Evolutionary conservation across 108 stramenopile species (phyloP).

Genomic region (Cyclotella baltica): DNA sequence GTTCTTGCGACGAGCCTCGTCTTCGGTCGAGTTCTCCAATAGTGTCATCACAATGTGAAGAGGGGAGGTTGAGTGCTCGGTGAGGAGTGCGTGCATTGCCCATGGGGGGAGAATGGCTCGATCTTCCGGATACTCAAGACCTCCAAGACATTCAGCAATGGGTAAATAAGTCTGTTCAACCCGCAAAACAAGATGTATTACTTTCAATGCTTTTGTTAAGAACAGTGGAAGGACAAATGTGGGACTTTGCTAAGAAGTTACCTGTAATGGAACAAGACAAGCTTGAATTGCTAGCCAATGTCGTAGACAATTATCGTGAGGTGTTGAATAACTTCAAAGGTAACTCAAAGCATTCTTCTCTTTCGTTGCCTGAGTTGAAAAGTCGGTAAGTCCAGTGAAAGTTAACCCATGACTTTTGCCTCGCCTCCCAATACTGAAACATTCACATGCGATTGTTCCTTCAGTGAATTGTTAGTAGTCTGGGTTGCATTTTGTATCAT

Average conservation of each 20-base stretch:
- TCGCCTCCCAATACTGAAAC: slow-evolving; percentile 8
- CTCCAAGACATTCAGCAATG: slow-evolving; percentile 19
- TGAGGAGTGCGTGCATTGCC: too few relatives aligned
- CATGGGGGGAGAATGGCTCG: slow-evolving; percentile 26
- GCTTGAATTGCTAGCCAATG: slow-evolving; percentile 16
- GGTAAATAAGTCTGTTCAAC: slow-evolving; percentile 13
- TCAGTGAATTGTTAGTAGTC: slow-evolving; percentile 45
- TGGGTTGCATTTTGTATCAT: slow-evolving; percentile 51
- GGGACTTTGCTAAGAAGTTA: slow-evolving; percentile 24
- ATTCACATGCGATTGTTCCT: too few relatives aligned
- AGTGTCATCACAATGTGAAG: too few relatives aligned
- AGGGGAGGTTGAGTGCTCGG: too few relatives aligned
- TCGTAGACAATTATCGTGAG: slow-evolving; percentile 32
- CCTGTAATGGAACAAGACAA: slow-evolving; percentile 3
- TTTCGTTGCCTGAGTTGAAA: slow-evolving; percentile 3
- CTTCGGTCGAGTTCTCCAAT: too few relatives aligned
- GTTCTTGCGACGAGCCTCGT: too few relatives aligned
- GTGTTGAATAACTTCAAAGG: slow-evolving; percentile 32
- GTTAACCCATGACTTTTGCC: background rate
- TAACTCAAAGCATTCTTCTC: background rate
- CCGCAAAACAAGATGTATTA: slow-evolving; percentile 15
- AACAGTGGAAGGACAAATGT: slow-evolving; percentile 24
- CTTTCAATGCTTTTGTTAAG: slow-evolving; percentile 15
- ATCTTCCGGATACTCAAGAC: background rate
- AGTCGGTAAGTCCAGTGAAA: background rate